phyloP scores from a whole-genome alignment of 371 early-diverging fungal genomes.

The Mortierella sp. region DNA sequence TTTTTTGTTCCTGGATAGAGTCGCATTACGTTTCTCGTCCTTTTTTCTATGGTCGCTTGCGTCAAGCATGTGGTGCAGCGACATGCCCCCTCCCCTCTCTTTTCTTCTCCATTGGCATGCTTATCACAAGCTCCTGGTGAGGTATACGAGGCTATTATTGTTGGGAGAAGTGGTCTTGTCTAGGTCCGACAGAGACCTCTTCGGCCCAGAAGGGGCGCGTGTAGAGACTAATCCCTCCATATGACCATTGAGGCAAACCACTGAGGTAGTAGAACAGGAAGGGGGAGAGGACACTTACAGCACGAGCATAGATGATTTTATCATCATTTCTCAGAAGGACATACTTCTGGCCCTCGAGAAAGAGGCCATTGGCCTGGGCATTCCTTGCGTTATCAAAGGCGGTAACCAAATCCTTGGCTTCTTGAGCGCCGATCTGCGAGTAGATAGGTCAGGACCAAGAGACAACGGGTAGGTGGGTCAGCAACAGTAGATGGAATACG shows the following conservation, averaged over 20 bases:
- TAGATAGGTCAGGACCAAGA: neutral
- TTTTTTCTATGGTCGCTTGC: too few relatives aligned
- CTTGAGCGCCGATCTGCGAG: conserved; percentile 63
- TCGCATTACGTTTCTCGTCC: too few relatives aligned
- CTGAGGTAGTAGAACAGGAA: neutral
- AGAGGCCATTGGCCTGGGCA: conserved; percentile 75
- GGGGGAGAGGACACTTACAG: conserved; percentile 59
- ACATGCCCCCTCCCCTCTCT: neutral
- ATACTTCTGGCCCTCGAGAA: conserved; percentile 76
- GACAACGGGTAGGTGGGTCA: neutral
- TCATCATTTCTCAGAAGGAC: conserved; percentile 71
- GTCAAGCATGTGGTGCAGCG: neutral
- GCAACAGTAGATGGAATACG: neutral
- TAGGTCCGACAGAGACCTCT: too few relatives aligned
- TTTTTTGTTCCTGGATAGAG: too few relatives aligned
- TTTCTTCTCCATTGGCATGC: neutral
- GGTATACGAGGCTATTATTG: too few relatives aligned
- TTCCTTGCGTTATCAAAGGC: conserved; percentile 72
- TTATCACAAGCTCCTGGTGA: neutral
- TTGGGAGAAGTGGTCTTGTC: too few relatives aligned
- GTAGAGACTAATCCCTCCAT: neutral
- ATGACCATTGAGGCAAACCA: neutral
- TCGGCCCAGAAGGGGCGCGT: too few relatives aligned
- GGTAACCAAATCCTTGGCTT: conserved; percentile 66
- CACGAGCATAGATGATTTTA: conserved; percentile 81